phyloP scores from a whole-genome alignment of 805 yeast species.

The Yarrowia osloensis region DNA sequence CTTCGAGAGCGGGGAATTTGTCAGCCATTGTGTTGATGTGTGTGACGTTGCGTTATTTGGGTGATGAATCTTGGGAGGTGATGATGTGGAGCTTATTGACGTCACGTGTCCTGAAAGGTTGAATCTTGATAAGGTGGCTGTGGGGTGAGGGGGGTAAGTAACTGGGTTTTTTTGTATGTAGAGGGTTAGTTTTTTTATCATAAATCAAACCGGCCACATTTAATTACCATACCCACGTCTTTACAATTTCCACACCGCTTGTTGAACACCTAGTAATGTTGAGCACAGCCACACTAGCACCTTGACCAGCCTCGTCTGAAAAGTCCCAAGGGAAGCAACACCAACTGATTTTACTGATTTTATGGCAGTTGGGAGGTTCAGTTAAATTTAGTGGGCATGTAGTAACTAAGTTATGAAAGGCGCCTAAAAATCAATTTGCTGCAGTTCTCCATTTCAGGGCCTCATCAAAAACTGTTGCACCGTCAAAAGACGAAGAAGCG shows the following conservation, averaged over 20 bases:
- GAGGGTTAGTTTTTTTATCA: not conserved
- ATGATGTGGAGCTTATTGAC: conserved; percentile 28
- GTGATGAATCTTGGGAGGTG: conserved; percentile 21
- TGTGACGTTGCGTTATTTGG: conserved; percentile 19
- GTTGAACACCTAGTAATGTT: not conserved
- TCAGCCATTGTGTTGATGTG: conserved; percentile 39
- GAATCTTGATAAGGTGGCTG: not conserved
- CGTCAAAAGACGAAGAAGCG: not conserved
- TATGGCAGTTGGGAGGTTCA: not conserved
- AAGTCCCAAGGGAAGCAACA: not conserved
- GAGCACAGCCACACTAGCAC: not conserved
- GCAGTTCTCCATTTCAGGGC: not conserved
- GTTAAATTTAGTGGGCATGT: not conserved
- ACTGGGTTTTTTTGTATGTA: not conserved
- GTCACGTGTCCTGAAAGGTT: conserved; percentile 8
- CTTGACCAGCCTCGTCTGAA: not conserved
- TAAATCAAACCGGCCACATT: no score
- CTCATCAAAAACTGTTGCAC: not conserved
- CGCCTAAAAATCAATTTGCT: not conserved
- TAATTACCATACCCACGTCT: no score
- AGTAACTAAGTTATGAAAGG: not conserved
- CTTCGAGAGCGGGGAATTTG: conserved; percentile 45
- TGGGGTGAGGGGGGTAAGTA: not conserved
- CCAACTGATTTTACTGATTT: not conserved
- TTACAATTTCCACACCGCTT: no score